These are phyloP conservation scores for Fusarium albosuccineum DNA, from an alignment of 2,329 filamentous ascomycete genomes.

Conservation along the genomic window DNA sequence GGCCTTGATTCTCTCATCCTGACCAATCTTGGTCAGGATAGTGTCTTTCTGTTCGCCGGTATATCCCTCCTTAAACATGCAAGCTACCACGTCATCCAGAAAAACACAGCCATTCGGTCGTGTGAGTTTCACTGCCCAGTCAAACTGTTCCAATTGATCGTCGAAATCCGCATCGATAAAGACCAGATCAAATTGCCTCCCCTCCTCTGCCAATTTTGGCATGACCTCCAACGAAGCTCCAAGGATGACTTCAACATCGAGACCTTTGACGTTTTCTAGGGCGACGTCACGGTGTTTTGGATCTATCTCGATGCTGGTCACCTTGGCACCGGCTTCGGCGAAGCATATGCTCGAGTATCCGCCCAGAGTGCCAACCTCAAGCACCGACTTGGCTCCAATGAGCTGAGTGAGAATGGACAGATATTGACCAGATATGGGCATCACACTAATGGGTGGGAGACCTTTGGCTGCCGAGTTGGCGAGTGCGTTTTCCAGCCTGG, in stretches of 20 bases:
- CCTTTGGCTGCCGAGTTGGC: constrained; percentile 49
- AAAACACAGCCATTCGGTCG: constrained; percentile 57
- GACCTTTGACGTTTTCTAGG: constrained; percentile 56
- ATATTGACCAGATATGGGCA: constrained; percentile 53
- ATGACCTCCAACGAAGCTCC: constrained; percentile 59
- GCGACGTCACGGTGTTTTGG: constrained; percentile 61
- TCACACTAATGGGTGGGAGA: constrained; percentile 55
- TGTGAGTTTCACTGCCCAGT: constrained; percentile 57
- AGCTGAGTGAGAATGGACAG: constrained; percentile 55
- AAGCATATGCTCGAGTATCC: constrained; percentile 68
- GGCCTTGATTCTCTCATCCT: constrained; percentile 43
- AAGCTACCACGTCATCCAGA: constrained; percentile 63
- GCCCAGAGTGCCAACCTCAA: constrained; percentile 69
- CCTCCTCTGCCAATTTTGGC: constrained; percentile 55
- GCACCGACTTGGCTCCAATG: constrained; percentile 53
- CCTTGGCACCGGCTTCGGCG: constrained; percentile 48
- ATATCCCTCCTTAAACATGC: constrained; percentile 12
- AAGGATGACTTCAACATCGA: constrained; percentile 59
- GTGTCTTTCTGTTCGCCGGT: constrained; percentile 21
- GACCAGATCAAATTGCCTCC: constrained; percentile 61
- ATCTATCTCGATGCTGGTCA: constrained; percentile 66
- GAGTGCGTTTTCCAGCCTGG: constrained; percentile 41
- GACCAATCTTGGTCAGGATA: constrained; percentile 40
- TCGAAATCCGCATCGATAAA: constrained; percentile 67
- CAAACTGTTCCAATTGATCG: constrained; percentile 63